Evolutionary conservation across 495 filamentous ascomycete genomes (phyloP).

Genomic region (Filosporella fistucella): DNA sequence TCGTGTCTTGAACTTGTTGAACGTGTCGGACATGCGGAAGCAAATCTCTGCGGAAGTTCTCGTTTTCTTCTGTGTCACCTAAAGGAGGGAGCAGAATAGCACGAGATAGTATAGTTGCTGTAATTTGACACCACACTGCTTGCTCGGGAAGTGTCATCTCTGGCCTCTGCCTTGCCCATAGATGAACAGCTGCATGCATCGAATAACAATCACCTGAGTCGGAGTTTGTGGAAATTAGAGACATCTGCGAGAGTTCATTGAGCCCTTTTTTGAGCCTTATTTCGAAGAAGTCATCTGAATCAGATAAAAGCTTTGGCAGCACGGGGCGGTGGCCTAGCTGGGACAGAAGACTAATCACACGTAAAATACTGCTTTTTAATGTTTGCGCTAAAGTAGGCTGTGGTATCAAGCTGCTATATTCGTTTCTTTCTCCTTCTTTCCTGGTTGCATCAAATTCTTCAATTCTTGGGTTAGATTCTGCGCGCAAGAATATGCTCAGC

Average conservation of each 20-base stretch:
- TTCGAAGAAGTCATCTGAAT: neutral
- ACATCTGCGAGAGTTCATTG: constrained; percentile 26
- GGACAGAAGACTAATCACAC: neutral
- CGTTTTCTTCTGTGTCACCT: neutral
- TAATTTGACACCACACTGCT: constrained; percentile 24
- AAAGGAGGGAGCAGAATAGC: constrained; percentile 3
- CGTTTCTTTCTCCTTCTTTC: neutral
- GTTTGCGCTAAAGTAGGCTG: neutral
- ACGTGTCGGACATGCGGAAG: constrained; percentile 23
- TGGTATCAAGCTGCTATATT: too few relatives aligned
- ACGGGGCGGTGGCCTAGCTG: neutral
- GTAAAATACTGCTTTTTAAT: neutral
- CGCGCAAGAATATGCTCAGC: neutral
- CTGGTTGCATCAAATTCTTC: neutral
- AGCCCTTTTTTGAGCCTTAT: neutral
- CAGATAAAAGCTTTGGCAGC: neutral
- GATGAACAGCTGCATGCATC: constrained; percentile 37
- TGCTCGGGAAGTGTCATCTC: constrained; percentile 28
- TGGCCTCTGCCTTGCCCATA: constrained; percentile 34
- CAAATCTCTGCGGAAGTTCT: neutral
- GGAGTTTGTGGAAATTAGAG: constrained; percentile 22
- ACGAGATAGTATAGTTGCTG: constrained; percentile 4
- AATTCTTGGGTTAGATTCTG: neutral
- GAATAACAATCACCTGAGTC: constrained; percentile 28
- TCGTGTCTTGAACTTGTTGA: constrained; percentile 19